Evolutionary conservation across 2,329 filamentous ascomycete species (phyloP).

Genomic region (Calonectria hongkongensis): DNA sequence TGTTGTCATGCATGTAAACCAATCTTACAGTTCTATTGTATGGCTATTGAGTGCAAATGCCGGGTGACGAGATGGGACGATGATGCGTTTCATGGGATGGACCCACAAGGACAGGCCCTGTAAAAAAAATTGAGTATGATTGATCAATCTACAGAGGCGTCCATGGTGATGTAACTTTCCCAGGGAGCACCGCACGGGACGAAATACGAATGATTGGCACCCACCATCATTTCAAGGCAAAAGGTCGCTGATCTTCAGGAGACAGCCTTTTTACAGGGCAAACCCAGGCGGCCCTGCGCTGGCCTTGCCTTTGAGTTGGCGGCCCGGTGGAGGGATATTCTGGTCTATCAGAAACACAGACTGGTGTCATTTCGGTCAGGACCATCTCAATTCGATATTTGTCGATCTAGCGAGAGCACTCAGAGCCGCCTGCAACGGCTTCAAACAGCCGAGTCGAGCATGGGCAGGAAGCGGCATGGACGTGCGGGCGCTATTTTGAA

Average conservation of each 20-base stretch:
- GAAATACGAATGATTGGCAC: conserved; percentile 38
- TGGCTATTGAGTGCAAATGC: conserved; percentile 11
- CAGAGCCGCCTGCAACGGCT: conserved; percentile 20
- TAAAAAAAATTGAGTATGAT: conserved; percentile 17
- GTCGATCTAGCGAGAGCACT: conserved; percentile 44
- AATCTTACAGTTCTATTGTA: conserved; percentile 15
- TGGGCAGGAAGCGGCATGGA: conserved; percentile 25
- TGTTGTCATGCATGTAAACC: conserved; percentile 26
- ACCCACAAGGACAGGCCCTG: conserved; percentile 20
- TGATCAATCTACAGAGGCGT: conserved; percentile 9
- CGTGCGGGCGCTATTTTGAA: conserved; percentile 1
- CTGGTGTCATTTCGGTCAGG: conserved; percentile 38
- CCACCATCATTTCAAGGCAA: conserved; percentile 27
- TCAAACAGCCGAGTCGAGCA: conserved; percentile 1
- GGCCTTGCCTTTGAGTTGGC: conserved; percentile 2
- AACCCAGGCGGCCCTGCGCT: conserved; percentile 6
- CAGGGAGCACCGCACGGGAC: conserved; percentile 25
- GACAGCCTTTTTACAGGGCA: conserved; percentile 3
- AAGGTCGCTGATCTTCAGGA: conserved; percentile 35
- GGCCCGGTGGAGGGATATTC: conserved; percentile 8
- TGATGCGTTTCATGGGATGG: conserved; percentile 31
- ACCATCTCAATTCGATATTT: conserved; percentile 40
- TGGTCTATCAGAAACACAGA: conserved; percentile 23
- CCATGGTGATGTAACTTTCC: conserved; percentile 47
- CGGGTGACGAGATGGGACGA: conserved; percentile 25